Evolutionary conservation across 2,329 filamentous ascomycete genomes (phyloP).

Genomic region (Ophiostoma novo-ulmi): DNA sequence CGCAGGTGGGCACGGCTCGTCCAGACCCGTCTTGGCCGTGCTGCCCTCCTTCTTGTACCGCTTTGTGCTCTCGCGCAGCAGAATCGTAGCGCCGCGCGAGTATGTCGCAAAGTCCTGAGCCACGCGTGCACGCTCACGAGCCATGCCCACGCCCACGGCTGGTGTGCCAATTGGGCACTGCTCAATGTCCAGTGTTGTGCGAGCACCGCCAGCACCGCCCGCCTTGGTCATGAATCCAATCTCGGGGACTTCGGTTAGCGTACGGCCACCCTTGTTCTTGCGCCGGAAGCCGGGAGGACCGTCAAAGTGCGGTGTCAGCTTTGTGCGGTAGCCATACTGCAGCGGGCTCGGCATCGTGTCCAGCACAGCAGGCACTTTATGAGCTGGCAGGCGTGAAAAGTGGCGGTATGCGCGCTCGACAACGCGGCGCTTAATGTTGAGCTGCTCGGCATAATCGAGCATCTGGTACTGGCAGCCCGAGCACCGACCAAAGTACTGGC

Average conservation of each 20-base stretch:
- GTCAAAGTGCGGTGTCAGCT: constrained; percentile 94
- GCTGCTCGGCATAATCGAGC: constrained; percentile 81
- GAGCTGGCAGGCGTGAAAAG: constrained; percentile 76
- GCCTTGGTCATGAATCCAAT: constrained; percentile 85
- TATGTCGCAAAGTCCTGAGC: constrained; percentile 65
- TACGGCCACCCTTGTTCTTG: constrained; percentile 40
- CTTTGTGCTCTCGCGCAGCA: constrained; percentile 79
- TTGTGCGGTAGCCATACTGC: constrained; percentile 91
- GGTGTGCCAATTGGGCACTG: constrained; percentile 94
- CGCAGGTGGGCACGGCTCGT: background rate
- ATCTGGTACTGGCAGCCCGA: constrained; percentile 97
- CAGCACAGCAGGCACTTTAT: constrained; percentile 66
- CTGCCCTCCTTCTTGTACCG: constrained; percentile 49
- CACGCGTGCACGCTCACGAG: constrained; percentile 71
- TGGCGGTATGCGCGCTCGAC: constrained; percentile 88
- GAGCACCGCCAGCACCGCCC: constrained; percentile 47
- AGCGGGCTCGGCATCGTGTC: constrained; percentile 88
- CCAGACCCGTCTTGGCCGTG: background rate
- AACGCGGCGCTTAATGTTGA: constrained; percentile 76
- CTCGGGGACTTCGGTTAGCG: constrained; percentile 62
- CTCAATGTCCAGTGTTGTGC: constrained; percentile 84
- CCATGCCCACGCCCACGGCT: constrained; percentile 74
- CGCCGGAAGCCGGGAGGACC: constrained; percentile 55
- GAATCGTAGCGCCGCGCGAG: constrained; percentile 75
- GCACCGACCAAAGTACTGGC: constrained; percentile 81